Conservation (phyloP, 2,329 filamentous ascomycete genomes). For the Cladosporium cucumerinum region DNA sequence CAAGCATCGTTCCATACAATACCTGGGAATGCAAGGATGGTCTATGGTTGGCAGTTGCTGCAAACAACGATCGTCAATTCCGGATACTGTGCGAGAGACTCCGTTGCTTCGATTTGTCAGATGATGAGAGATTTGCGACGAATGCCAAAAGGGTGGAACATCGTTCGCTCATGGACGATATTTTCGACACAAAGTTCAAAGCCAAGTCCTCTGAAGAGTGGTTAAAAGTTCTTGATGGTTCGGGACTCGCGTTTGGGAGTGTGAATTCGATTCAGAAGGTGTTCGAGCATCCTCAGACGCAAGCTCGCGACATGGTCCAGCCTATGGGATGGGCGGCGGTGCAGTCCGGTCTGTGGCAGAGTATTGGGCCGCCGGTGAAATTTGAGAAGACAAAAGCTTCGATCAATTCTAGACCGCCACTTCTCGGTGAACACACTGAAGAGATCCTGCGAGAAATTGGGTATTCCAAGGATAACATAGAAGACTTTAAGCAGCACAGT, state of each 20-base stretch:
- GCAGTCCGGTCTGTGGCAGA: slow-evolving; percentile 26
- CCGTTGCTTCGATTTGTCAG: slow-evolving; percentile 26
- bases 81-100: slow-evolving; percentile 34
- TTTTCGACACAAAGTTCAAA: slow-evolving; percentile 37
- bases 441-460: slow-evolving; percentile 25
- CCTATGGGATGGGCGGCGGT: slow-evolving; percentile 23
- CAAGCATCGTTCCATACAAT: slow-evolving; percentile 48
- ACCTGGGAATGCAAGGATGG: slow-evolving; percentile 40
- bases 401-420: slow-evolving; percentile 25
- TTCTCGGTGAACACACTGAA: slow-evolving; percentile 29
- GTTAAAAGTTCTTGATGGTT: slow-evolving; percentile 41
- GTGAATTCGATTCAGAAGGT: slow-evolving; percentile 46
- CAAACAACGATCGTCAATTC: slow-evolving; percentile 40
- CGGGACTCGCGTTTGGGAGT: slow-evolving; percentile 46
- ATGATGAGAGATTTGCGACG: slow-evolving; percentile 31
- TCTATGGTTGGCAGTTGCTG: slow-evolving; percentile 32
- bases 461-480: slow-evolving; percentile 17
- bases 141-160: slow-evolving; percentile 34
- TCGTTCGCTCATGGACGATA: slow-evolving; percentile 33
- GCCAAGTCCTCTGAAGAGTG: slow-evolving; percentile 42
- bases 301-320: slow-evolving; percentile 32
- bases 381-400: slow-evolving; percentile 28
- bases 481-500: slow-evolving; percentile 19
- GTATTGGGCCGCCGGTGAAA: slow-evolving; percentile 28
- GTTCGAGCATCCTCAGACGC: slow-evolving; percentile 45